A percentile compares a stretch with the other conserved stretches of the same genome.
These are phyloP conservation scores for Candida namnaoensis DNA, from an alignment of 805 yeast species.

Conservation along the genomic window DNA sequence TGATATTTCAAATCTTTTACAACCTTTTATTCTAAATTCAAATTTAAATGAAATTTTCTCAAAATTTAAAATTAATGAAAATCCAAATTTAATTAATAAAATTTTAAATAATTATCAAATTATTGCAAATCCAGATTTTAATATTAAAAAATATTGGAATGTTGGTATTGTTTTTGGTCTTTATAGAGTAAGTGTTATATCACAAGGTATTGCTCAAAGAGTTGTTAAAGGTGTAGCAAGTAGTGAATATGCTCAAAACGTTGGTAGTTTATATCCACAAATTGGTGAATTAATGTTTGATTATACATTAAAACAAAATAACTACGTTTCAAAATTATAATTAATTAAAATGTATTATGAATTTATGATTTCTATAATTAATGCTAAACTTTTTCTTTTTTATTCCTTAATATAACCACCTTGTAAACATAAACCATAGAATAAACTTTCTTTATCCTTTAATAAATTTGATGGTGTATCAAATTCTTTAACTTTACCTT, in stretches of 20 bases:
- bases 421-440: constrained; percentile 53
- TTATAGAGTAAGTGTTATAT: constrained; percentile 44
- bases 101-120: constrained; percentile 6
- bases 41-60: constrained; percentile 24
- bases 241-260: constrained; percentile 36
- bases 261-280: constrained; percentile 23
- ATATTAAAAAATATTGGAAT: constrained; percentile 30
- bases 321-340: too few relatives aligned
- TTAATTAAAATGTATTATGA: too few relatives aligned
- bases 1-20: constrained; percentile 50
- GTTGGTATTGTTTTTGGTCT: constrained; percentile 50
- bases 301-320: too few relatives aligned
- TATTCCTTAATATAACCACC: constrained; percentile 28
- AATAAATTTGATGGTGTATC: constrained; percentile 64
- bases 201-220: constrained; percentile 57
- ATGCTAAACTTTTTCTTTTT: not conserved
- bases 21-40: constrained; percentile 40
- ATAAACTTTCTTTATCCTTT: constrained; percentile 56
- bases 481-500: constrained; percentile 69
- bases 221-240: constrained; percentile 43
- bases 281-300: constrained; percentile 20
- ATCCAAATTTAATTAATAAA: constrained; percentile 4
- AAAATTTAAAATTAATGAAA: constrained; percentile 9
- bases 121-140: constrained; percentile 9
- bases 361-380: too few relatives aligned